These are phyloP conservation scores for Truncatella angustata DNA, from an alignment of 2,329 filamentous ascomycete species.

Conservation along the genomic window DNA sequence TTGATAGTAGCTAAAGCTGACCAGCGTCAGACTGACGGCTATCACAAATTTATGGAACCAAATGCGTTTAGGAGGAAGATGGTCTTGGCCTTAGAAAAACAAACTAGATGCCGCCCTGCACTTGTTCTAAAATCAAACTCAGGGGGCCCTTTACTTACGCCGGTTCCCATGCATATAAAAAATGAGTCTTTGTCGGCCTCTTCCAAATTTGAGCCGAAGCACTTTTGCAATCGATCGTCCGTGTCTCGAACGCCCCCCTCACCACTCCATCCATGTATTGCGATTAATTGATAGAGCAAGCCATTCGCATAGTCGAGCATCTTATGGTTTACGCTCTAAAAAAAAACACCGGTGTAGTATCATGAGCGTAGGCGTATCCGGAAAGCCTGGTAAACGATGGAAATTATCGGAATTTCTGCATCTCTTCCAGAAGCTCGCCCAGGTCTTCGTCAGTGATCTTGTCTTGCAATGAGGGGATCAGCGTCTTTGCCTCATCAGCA, in stretches of 20 bases:
- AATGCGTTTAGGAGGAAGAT: constrained; percentile 17
- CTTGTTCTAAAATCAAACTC: not conserved
- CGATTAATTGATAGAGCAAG: not conserved
- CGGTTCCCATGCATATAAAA: constrained; percentile 5
- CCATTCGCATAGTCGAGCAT: not conserved
- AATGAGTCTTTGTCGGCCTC: not conserved
- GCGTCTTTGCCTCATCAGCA: constrained; percentile 91
- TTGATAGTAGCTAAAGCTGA: too few relatives aligned
- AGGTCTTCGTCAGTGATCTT: constrained; percentile 91
- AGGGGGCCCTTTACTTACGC: constrained; percentile 3
- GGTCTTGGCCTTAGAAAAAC: constrained; percentile 16
- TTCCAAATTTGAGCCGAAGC: constrained; percentile 1
- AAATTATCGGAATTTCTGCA: constrained; percentile 67
- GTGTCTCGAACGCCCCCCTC: not conserved
- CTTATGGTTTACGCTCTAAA: too few relatives aligned
- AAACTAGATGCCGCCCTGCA: constrained; percentile 11
- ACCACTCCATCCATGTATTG: not conserved
- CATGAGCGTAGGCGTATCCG: not conserved
- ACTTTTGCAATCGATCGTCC: constrained; percentile 2
- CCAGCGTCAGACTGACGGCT: not conserved
- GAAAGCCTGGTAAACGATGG: not conserved
- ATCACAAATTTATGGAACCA: not conserved
- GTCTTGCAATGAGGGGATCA: constrained; percentile 84
- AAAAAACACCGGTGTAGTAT: not conserved
- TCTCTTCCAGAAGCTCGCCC: constrained; percentile 84